Evolutionary conservation across 441 rosid genomes (phyloP).

Genomic region (Gossypium lobatum): DNA sequence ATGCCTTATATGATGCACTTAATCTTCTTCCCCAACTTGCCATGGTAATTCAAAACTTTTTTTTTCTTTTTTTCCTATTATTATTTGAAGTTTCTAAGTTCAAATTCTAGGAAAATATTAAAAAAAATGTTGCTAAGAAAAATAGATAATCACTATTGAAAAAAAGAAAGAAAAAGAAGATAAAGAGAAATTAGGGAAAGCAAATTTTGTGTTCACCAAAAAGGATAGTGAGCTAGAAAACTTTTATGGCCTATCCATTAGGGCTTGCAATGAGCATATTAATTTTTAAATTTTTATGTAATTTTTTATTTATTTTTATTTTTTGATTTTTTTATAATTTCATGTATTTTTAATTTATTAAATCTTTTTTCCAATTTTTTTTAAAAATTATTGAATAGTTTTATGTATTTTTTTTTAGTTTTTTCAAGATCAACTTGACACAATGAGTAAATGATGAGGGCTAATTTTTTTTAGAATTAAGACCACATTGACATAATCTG

Average conservation of each 20-base stretch:
- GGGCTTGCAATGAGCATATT: background rate
- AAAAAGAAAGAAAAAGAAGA: background rate
- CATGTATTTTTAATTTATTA: too few relatives aligned
- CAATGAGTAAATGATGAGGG: too few relatives aligned
- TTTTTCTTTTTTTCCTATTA: background rate
- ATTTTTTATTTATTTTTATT: too few relatives aligned
- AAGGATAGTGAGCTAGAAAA: background rate
- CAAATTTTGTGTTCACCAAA: background rate
- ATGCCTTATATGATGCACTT: conserved; percentile 23
- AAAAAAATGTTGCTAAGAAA: background rate
- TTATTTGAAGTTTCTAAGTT: background rate
- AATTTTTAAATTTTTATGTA: background rate
- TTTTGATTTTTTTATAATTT: too few relatives aligned
- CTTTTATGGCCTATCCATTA: background rate
- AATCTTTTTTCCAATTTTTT: too few relatives aligned
- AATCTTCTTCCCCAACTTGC: conserved; percentile 40
- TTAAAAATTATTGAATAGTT: too few relatives aligned
- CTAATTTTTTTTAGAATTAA: too few relatives aligned
- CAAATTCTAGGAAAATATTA: background rate
- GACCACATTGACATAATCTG: too few relatives aligned
- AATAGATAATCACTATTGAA: background rate
- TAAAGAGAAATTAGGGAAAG: conserved; percentile 10
- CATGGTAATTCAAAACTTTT: conserved; percentile 20
- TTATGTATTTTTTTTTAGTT: too few relatives aligned
- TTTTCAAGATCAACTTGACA: too few relatives aligned